Percentiles rank a stretch among this genome's conserved stretches.
Conservation (phyloP, 1,284 basidiomycete genomes). For the Lentinula novae-zelandiae region DNA sequence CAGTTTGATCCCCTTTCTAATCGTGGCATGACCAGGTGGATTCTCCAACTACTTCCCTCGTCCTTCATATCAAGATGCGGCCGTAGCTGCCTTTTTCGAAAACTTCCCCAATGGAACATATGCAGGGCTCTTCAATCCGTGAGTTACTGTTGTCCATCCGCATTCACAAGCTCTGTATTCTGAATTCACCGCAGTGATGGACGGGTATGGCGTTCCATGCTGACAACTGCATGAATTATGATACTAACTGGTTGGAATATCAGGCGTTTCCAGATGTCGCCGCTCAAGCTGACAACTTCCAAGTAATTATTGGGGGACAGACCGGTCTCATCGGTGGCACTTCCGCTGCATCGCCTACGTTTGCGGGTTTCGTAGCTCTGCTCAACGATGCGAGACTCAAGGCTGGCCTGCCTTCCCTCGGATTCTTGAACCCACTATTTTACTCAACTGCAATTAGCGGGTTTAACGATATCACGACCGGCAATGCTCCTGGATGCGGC, state of each 20-base stretch:
- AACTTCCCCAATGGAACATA: constrained; percentile 44
- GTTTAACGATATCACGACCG: constrained; percentile 53
- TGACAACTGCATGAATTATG: neutral
- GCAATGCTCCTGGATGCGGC: constrained; percentile 56
- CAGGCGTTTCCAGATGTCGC: constrained; percentile 56
- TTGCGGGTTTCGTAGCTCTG: constrained; percentile 52
- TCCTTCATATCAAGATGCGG: constrained; percentile 47
- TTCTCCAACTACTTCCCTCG: constrained; percentile 38
- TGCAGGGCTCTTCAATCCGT: constrained; percentile 49
- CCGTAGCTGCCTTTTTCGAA: constrained; percentile 39
- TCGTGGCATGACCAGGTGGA: neutral
- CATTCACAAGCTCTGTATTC: neutral
- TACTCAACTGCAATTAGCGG: constrained; percentile 40
- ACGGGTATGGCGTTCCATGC: constrained; percentile 15
- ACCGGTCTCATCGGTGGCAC: constrained; percentile 29
- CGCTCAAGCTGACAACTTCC: constrained; percentile 49
- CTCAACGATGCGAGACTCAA: constrained; percentile 59
- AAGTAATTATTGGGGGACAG: constrained; percentile 35
- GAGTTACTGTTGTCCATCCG: constrained; percentile 11
- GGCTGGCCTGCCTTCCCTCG: constrained; percentile 42
- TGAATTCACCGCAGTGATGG: neutral
- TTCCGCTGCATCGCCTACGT: constrained; percentile 2
- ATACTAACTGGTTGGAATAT: neutral
- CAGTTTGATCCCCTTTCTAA: neutral
- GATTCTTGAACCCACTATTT: constrained; percentile 60